phyloP scores from a whole-genome alignment of 2,329 filamentous ascomycete genomes.

The Iodosphaeria phyllophila region DNA sequence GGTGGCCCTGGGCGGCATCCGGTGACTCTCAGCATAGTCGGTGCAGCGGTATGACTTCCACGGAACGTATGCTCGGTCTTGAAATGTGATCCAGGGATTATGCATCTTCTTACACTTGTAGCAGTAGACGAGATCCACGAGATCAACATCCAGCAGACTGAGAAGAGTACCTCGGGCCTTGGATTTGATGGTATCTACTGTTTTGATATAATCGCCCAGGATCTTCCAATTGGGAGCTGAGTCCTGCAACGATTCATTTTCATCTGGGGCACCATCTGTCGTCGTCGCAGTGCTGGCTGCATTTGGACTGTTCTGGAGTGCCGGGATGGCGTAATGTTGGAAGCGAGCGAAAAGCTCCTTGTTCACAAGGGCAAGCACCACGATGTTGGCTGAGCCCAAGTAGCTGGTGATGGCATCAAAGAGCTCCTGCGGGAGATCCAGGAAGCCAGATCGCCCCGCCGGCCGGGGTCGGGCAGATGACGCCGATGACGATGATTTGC shows the following conservation, averaged over 20 bases:
- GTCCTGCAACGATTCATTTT: background rate
- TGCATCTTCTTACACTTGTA: slow-evolving; percentile 10
- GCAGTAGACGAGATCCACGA: slow-evolving; percentile 8
- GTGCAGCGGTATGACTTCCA: slow-evolving; percentile 6
- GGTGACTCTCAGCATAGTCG: slow-evolving; percentile 8
- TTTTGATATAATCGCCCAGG: slow-evolving; percentile 6
- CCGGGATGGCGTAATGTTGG: slow-evolving; percentile 3
- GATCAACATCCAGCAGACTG: slow-evolving; percentile 8
- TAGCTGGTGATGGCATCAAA: slow-evolving; percentile 9
- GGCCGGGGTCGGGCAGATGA: no score
- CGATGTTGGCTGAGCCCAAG: slow-evolving; percentile 5
- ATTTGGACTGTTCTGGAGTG: slow-evolving; percentile 1
- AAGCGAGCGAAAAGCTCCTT: slow-evolving; percentile 9
- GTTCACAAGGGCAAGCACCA: slow-evolving; percentile 9
- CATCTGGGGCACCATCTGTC: no score
- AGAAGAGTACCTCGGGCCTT: slow-evolving; percentile 7
- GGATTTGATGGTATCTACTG: slow-evolving; percentile 3
- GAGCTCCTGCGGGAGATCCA: slow-evolving; percentile 9
- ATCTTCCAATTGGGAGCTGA: slow-evolving; percentile 4
- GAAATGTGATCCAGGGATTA: slow-evolving; percentile 7
- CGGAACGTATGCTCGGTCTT: slow-evolving; percentile 6
- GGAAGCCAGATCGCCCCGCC: slow-evolving; percentile 4
- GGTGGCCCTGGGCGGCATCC: slow-evolving; percentile 9
- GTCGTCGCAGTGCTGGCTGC: slow-evolving; percentile 1
- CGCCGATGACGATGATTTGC: no score